These are phyloP conservation scores for Lentinus brumalis DNA, from an alignment of 768 basidiomycete genomes.

Conservation along the genomic window DNA sequence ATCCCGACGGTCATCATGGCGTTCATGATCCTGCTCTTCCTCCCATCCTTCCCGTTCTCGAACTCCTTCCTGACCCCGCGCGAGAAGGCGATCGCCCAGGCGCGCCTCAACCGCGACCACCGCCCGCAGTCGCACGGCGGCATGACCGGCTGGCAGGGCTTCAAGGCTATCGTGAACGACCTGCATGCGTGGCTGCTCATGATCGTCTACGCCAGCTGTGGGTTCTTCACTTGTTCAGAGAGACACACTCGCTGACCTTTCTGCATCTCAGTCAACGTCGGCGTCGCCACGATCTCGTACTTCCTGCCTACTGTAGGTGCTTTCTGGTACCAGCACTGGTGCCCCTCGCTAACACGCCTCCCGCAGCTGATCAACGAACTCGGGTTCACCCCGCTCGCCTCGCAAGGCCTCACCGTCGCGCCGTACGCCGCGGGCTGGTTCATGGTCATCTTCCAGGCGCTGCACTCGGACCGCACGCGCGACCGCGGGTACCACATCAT, in stretches of 20 bases:
- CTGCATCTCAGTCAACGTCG: conserved; percentile 50
- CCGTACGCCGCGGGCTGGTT: conserved; percentile 60
- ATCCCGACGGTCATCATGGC: conserved; percentile 60
- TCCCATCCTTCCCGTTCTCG: conserved; percentile 58
- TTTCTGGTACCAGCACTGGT: neutral
- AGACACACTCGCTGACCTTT: neutral
- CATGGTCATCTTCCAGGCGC: conserved; percentile 54
- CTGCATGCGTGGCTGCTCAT: conserved; percentile 55
- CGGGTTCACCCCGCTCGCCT: conserved; percentile 57
- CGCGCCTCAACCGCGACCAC: conserved; percentile 56
- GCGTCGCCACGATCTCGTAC: conserved; percentile 57
- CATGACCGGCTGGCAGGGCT: conserved; percentile 56
- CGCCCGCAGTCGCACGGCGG: conserved; percentile 60
- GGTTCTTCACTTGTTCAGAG: neutral
- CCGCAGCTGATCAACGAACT: conserved; percentile 53
- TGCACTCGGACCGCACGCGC: conserved; percentile 54
- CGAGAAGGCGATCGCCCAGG: conserved; percentile 57
- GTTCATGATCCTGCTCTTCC: conserved; percentile 46
- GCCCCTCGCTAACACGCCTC: neutral
- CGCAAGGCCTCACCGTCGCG: conserved; percentile 60
- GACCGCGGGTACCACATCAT: conserved; percentile 62
- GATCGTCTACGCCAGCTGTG: conserved; percentile 18
- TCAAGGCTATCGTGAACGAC: conserved; percentile 54
- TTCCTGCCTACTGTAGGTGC: conserved; percentile 53
- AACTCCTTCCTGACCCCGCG: conserved; percentile 53